Conservation (phyloP, 176 grass and related monocot species). For the Metroxylon sagu region DNA sequence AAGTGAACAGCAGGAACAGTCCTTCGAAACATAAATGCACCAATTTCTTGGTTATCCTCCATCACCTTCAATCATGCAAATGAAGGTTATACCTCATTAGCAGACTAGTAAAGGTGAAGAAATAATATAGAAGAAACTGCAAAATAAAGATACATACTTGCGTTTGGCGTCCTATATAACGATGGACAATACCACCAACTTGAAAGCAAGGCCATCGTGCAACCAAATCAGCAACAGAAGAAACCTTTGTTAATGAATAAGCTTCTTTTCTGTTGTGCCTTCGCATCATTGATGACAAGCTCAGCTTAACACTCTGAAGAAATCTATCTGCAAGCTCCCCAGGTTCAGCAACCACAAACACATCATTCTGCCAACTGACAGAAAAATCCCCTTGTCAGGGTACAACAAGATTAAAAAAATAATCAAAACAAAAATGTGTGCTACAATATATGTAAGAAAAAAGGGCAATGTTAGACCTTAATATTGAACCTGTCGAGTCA, state of each 20-base stretch:
- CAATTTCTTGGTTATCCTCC: constrained; percentile 99
- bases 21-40: constrained; percentile 95
- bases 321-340: constrained; percentile 85
- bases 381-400: constrained; percentile 8
- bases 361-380: constrained; percentile 98
- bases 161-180: constrained; percentile 94
- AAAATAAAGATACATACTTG: constrained; percentile 48
- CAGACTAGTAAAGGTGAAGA: constrained; percentile 2
- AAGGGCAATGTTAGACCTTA: constrained; percentile 46
- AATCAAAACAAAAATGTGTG: constrained; percentile 3
- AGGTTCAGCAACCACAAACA: constrained; percentile 95
- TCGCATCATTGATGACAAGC: constrained; percentile 50
- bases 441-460: not conserved
- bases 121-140: not conserved
- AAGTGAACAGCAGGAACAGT: constrained; percentile 85
- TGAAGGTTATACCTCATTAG: constrained; percentile 10
- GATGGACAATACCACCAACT: constrained; percentile 82
- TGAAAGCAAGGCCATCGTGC: constrained; percentile 79
- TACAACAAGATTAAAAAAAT: constrained; percentile 1
- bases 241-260: constrained; percentile 81
- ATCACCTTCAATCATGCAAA: constrained; percentile 55
- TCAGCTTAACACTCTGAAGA: constrained; percentile 83
- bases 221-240: constrained; percentile 65
- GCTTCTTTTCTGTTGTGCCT: constrained; percentile 54
- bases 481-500: constrained; percentile 82